Conservation (phyloP, 2,329 filamentous ascomycete species). For the Lasiodiplodia gonubiensis region DNA sequence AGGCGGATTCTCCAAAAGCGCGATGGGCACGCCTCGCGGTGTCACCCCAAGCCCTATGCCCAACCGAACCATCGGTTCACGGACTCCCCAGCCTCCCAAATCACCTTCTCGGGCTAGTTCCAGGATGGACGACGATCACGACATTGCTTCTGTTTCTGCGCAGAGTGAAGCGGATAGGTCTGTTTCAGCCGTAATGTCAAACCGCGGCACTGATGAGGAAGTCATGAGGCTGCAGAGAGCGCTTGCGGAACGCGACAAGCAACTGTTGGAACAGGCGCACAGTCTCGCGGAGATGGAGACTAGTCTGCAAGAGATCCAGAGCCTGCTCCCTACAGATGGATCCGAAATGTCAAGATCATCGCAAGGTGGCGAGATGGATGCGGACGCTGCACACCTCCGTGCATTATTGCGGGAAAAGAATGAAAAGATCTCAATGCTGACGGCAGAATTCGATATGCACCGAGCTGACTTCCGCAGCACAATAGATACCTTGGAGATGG, state of each 20-base stretch:
- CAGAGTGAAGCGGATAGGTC: constrained; percentile 37
- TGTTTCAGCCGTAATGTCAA: constrained; percentile 27
- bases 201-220: constrained; percentile 20
- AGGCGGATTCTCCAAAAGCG: constrained; percentile 58
- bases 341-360: constrained; percentile 56
- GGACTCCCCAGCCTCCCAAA: constrained; percentile 48
- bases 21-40: constrained; percentile 59
- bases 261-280: constrained; percentile 85
- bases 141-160: constrained; percentile 37
- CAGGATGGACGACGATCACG: constrained; percentile 50
- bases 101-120: constrained; percentile 57
- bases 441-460: constrained; percentile 91
- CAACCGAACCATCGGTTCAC: constrained; percentile 60
- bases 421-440: constrained; percentile 92
- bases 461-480: constrained; percentile 95
- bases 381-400: constrained; percentile 77
- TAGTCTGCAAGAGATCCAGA: constrained; percentile 80
- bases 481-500: constrained; percentile 94
- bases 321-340: constrained; percentile 64
- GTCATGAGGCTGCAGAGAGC: constrained; percentile 47
- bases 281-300: constrained; percentile 89
- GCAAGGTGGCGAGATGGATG: constrained; percentile 56
- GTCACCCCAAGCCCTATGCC: constrained; percentile 68
- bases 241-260: constrained; percentile 81
- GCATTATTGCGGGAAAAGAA: constrained; percentile 92